These are phyloP conservation scores for Leptographium galeiforme DNA, from an alignment of 2,329 filamentous ascomycete species.

Conservation along the genomic window DNA sequence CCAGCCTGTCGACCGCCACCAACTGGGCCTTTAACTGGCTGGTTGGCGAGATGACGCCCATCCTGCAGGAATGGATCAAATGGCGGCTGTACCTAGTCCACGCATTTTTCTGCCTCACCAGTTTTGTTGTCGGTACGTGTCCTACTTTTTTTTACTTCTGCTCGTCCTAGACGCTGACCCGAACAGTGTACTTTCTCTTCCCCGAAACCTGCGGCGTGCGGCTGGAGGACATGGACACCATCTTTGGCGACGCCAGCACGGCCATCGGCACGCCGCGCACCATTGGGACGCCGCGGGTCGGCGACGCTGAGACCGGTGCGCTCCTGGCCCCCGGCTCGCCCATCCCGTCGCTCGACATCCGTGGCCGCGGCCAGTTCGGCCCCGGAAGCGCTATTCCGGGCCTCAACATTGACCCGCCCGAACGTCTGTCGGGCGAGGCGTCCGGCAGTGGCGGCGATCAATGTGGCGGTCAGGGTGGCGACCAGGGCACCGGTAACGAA, in stretches of 20 bases:
- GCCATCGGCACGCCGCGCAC: slow-evolving; percentile 61
- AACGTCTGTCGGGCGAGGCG: slow-evolving; percentile 33
- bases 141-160: slow-evolving; percentile 61
- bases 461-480: too few relatives aligned
- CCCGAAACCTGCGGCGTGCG: slow-evolving; percentile 92
- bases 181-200: slow-evolving; percentile 89
- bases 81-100: slow-evolving; percentile 94
- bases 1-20: slow-evolving; percentile 85
- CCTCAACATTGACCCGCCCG: slow-evolving; percentile 68
- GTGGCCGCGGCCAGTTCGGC: slow-evolving; percentile 37
- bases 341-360: slow-evolving; percentile 61
- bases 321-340: slow-evolving; percentile 69
- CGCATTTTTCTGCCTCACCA: slow-evolving; percentile 90
- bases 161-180: background rate
- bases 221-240: slow-evolving; percentile 87
- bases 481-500: slow-evolving; percentile 15
- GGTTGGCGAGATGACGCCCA: slow-evolving; percentile 87
- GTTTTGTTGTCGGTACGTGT: slow-evolving; percentile 85
- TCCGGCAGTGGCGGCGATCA: slow-evolving; percentile 16
- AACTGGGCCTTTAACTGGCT: slow-evolving; percentile 99
- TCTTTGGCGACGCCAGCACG: slow-evolving; percentile 89
- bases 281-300: slow-evolving; percentile 65
- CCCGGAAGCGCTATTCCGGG: slow-evolving; percentile 62
- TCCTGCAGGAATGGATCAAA: slow-evolving; percentile 80
- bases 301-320: slow-evolving; percentile 63